These are phyloP conservation scores for Fusarium sp. DNA, from an alignment of 2,329 filamentous ascomycete species.

Conservation along the genomic window DNA sequence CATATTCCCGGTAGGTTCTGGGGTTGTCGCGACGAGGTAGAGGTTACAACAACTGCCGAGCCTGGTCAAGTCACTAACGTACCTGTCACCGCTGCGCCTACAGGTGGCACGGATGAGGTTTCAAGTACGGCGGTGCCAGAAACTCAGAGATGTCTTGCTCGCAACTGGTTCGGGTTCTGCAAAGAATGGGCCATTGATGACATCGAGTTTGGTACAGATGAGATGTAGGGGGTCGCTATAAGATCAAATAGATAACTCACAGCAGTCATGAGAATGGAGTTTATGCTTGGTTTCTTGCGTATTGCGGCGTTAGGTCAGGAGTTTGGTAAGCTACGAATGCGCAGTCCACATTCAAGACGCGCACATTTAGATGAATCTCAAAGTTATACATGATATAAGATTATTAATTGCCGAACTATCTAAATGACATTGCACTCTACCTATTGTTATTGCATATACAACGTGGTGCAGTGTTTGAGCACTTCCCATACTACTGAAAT, in stretches of 20 bases:
- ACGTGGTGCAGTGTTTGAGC: background rate
- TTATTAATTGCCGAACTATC: background rate
- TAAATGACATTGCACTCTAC: background rate
- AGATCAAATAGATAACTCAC: slow-evolving; percentile 4
- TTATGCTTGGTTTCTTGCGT: slow-evolving; percentile 10
- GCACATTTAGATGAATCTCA: slow-evolving; percentile 14
- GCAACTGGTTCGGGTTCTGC: slow-evolving; percentile 58
- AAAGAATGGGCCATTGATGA: slow-evolving; percentile 52
- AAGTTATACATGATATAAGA: slow-evolving; percentile 3
- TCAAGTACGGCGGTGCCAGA: slow-evolving; percentile 42
- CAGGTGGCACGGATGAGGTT: slow-evolving; percentile 45
- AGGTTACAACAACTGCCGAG: slow-evolving; percentile 51
- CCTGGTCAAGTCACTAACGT: slow-evolving; percentile 48
- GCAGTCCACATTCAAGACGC: background rate
- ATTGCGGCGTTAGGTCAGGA: slow-evolving; percentile 28
- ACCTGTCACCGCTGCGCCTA: slow-evolving; percentile 49
- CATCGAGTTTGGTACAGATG: slow-evolving; percentile 47
- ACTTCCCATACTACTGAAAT: background rate
- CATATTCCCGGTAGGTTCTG: slow-evolving; percentile 67
- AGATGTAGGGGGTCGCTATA: slow-evolving; percentile 44
- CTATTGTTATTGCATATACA: background rate
- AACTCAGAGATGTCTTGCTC: slow-evolving; percentile 51
- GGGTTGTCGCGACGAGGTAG: slow-evolving; percentile 63
- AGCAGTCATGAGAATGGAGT: slow-evolving; percentile 17
- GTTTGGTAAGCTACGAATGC: background rate